Base-by-base conservation (phyloP, 306 rosid genomes). In the Vigna hirtella region DNA sequence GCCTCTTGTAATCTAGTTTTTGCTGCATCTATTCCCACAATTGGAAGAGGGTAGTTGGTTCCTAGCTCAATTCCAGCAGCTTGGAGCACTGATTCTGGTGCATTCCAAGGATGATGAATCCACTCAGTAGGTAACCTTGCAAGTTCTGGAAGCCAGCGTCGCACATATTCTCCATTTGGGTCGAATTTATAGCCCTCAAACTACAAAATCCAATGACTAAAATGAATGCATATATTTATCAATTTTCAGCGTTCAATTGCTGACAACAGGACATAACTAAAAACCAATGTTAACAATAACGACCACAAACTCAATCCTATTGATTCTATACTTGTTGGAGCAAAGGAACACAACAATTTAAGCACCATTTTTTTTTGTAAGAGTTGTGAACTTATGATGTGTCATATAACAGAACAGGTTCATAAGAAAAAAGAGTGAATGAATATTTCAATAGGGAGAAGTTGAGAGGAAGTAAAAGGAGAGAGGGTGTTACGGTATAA, bases 81-180 rank as follows among this genome's bases (percentile, higher is more conserved):
- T 80, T 91, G 96, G 48, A 93, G 98, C 64, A 93, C 87, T 17
- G 87, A 56, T 66, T 88, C 96, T 38, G 98, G 94, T 63, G 98
- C 98, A 81, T 93, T 89, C 98, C 98, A 93, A 38, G 98, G 98
- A 71, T 93, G 94, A 79, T 93, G 98, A 71, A 93, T 93, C 97
- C 97, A 93, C 79, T 93, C 98, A 12, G 98, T 93, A 48, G 98
- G 98, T 57, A 93, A 72, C 79, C 98, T 88, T 34, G 97, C 83
- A 59, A 93, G 94, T 77, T 93, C 98, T 34, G 98, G 98, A 81
- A 93, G 98, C 98, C 98, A 93, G 70, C 94, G 89, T 50, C 98
- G 84, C 9, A 93, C 98, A 53, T 93, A 93, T 77, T 93, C 98
- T 67, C 98, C 98, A 77, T 91, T 49, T 6, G 98, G 98, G 58